Conservation (phyloP, 768 basidiomycete species). For the Cyathus striatus region DNA sequence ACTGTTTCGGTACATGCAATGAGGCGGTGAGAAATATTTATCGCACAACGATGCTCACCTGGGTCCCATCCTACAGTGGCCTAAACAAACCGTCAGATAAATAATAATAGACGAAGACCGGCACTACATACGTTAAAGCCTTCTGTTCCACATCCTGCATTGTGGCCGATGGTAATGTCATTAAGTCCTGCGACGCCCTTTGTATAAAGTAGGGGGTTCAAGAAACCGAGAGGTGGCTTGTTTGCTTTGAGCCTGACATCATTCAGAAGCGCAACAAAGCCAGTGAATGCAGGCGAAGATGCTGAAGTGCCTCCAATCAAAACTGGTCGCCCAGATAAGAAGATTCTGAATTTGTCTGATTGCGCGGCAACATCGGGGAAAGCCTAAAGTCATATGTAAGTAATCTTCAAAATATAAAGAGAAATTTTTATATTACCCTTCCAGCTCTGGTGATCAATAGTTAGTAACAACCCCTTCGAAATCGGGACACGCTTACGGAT, state of each 20-base stretch:
- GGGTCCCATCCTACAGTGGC: constrained; percentile 33
- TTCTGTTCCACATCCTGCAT: constrained; percentile 50
- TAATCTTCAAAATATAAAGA: background rate
- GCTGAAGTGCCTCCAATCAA: constrained; percentile 59
- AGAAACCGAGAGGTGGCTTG: constrained; percentile 48
- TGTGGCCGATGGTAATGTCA: constrained; percentile 52
- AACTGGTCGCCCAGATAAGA: constrained; percentile 28
- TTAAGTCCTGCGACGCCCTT: constrained; percentile 35
- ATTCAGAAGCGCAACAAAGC: constrained; percentile 57
- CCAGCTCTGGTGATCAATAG: background rate
- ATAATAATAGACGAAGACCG: background rate
- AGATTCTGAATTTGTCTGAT: constrained; percentile 39
- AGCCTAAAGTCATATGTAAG: constrained; percentile 26
- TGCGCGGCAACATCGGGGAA: constrained; percentile 66
- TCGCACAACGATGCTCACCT: constrained; percentile 26
- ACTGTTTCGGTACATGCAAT: constrained; percentile 21
- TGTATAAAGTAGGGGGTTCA: constrained; percentile 60
- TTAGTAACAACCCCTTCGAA: background rate
- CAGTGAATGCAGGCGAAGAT: constrained; percentile 55
- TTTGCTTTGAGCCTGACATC: constrained; percentile 45
- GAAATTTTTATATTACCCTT: background rate
- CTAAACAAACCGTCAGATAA: background rate
- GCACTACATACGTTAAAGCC: constrained; percentile 58
- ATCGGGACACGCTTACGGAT: constrained; percentile 5
- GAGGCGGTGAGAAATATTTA: background rate